Percentiles rank a stretch among this genome's conserved stretches.
These are phyloP conservation scores for Barnettozyma wickerhamii DNA, from an alignment of 805 yeast genomes.

Conservation along the genomic window DNA sequence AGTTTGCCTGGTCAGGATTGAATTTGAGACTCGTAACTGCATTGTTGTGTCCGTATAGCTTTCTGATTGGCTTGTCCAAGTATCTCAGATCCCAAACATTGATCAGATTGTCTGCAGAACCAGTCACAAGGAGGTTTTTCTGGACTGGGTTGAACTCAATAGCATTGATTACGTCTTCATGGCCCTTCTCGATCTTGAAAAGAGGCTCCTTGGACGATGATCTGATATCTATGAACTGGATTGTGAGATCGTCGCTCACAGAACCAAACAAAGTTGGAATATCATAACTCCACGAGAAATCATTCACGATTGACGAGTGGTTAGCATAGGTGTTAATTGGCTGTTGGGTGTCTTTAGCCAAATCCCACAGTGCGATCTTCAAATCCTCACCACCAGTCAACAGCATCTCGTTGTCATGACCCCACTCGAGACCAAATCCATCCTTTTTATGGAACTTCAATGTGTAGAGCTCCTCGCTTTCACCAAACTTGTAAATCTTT, in stretches of 20 bases:
- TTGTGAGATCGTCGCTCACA: constrained; percentile 61
- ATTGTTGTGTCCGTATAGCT: constrained; percentile 61
- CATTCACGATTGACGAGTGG: constrained; percentile 61
- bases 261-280: constrained; percentile 54
- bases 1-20: constrained; percentile 43
- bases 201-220: constrained; percentile 29
- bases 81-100: constrained; percentile 74
- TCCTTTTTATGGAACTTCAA: constrained; percentile 57
- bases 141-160: constrained; percentile 60
- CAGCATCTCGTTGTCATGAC: constrained; percentile 40
- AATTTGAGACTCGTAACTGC: constrained; percentile 55
- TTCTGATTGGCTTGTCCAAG: constrained; percentile 52
- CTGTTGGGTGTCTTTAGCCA: constrained; percentile 28
- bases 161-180: constrained; percentile 60
- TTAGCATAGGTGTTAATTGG: constrained; percentile 44
- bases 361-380: constrained; percentile 69
- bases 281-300: constrained; percentile 52
- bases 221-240: constrained; percentile 61
- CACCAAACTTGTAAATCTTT: constrained; percentile 34
- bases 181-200: constrained; percentile 44
- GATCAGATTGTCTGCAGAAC: constrained; percentile 71
- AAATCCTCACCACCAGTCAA: constrained; percentile 65
- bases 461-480: constrained; percentile 21
- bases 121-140: constrained; percentile 61
- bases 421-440: constrained; percentile 75